Evolutionary conservation across 192 early-diverging fungal genomes (phyloP).

Genomic region (Coemansia sp.): DNA sequence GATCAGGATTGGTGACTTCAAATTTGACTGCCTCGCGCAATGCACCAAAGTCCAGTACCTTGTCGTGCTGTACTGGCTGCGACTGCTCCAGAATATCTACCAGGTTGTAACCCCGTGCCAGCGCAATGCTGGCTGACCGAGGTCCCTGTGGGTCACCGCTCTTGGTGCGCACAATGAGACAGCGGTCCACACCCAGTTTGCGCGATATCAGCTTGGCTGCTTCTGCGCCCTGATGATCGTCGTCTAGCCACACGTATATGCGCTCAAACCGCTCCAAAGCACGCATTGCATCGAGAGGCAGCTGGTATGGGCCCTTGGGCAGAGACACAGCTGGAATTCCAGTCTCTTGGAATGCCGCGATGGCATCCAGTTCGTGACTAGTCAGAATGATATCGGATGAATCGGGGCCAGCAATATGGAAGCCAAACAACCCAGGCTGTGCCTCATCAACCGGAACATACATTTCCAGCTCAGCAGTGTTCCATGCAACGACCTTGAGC

Average conservation of each 20-base stretch:
- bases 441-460: constrained; percentile 56
- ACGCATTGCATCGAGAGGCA: constrained; percentile 59
- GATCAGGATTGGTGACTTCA: constrained; percentile 63
- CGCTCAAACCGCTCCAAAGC: constrained; percentile 63
- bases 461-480: constrained; percentile 45
- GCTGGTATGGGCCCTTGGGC: constrained; percentile 56
- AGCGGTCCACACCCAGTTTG: constrained; percentile 65
- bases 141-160: constrained; percentile 50
- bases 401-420: constrained; percentile 53
- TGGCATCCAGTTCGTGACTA: constrained; percentile 62
- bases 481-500: constrained; percentile 53
- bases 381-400: constrained; percentile 57
- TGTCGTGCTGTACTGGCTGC: constrained; percentile 60
- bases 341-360: constrained; percentile 66
- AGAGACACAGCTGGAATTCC: constrained; percentile 61
- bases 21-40: constrained; percentile 63
- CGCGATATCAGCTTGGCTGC: constrained; percentile 59
- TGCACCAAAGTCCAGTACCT: constrained; percentile 62
- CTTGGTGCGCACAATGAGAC: constrained; percentile 56
- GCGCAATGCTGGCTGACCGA: constrained; percentile 55
- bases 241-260: constrained; percentile 68
- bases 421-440: constrained; percentile 62
- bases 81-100: constrained; percentile 44
- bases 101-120: constrained; percentile 47
- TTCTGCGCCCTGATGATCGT: constrained; percentile 62